A percentile compares a stretch with the other conserved stretches of the same genome.
Evolutionary conservation across 2,329 filamentous ascomycete genomes (phyloP).

Genomic region (Paecilomyces dactylethromorphus): DNA sequence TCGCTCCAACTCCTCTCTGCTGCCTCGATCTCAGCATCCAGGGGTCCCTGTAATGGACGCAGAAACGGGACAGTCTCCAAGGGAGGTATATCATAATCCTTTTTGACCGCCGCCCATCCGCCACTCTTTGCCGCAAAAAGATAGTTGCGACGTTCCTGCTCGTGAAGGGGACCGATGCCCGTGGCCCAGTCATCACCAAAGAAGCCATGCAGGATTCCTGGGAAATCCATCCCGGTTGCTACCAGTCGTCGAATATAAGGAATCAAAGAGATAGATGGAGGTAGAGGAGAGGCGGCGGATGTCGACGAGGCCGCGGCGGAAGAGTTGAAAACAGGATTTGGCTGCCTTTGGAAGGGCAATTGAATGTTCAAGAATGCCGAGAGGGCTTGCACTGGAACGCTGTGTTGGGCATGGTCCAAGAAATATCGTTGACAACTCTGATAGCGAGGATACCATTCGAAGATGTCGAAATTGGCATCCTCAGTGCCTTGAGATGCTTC

Average conservation of each 20-base stretch:
- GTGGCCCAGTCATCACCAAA: constrained; percentile 88
- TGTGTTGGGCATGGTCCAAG: constrained; percentile 82
- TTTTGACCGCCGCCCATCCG: constrained; percentile 82
- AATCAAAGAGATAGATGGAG: constrained; percentile 59
- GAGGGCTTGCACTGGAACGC: constrained; percentile 73
- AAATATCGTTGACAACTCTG: constrained; percentile 89
- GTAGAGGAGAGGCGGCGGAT: constrained; percentile 33
- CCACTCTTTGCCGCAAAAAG: constrained; percentile 91
- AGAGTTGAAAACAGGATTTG: constrained; percentile 42
- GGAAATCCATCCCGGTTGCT: constrained; percentile 83
- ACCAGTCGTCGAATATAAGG: constrained; percentile 88
- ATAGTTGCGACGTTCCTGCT: constrained; percentile 88
- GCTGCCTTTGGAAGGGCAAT: constrained; percentile 71
- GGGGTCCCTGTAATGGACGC: constrained; percentile 69
- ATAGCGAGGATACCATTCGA: constrained; percentile 89
- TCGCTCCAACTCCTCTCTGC: constrained; percentile 87
- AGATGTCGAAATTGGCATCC: constrained; percentile 55
- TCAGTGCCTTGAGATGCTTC: constrained; percentile 29
- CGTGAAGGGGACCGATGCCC: constrained; percentile 75
- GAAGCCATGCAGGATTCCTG: constrained; percentile 83
- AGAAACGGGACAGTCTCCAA: constrained; percentile 84
- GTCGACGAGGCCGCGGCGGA: constrained; percentile 19
- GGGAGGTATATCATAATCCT: constrained; percentile 78
- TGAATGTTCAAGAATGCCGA: constrained; percentile 88
- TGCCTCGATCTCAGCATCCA: constrained; percentile 70